Evolutionary conservation across 495 filamentous ascomycete genomes (phyloP), one percentile per base, ranked within the genome.

Genomic region (Hypoxylon intermedium): DNA sequence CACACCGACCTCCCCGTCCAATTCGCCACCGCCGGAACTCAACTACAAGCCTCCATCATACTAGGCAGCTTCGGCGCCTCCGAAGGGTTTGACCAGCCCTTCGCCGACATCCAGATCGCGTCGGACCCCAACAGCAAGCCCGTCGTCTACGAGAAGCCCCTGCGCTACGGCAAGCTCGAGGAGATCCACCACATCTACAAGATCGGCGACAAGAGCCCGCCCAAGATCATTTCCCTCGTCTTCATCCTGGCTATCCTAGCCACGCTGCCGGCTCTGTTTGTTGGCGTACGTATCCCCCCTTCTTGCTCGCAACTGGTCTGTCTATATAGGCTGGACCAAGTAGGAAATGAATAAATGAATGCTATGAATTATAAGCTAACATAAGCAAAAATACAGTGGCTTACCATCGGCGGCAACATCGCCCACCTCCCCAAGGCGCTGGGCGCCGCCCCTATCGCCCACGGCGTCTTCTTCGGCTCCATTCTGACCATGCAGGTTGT

Each of bases 121-220:
- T 55, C 58, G 1, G 87, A 95, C 70, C 76, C 85, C 16, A 79
- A 82, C 58, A 73, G 81, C 6, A 82, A 88, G 7, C 72, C 84
- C n/a, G 78, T 84, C 30, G 76, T 82, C 53, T 83, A 84, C 63
- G 81, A 86, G 75, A 80, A 82, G 70, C 84, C 90, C 9, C 70
- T 87, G 42, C 86, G 91, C 72, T 96, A 96, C 75, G 89, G 89
- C 74, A 89, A 89, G 77, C 81, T 83, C 44, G 78, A 82, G 5
- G 89, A 95, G 72, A 97, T 98, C 74, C 85, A 90, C 76, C 95
- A 98, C 77, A 91, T 89, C 66, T 98, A 98, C 83, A 87, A 85
- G 59, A 67, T 82, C 11, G 90, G 91, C 58, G 83, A 92, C 1
- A 83, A 82, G 72, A 96, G 83, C 77, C 91, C 91, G 3, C 89